Evolutionary conservation across 176 grass and related monocot genomes (phyloP), one percentile per base, ranked within the genome.

Genomic region (Oryza officinalis): DNA sequence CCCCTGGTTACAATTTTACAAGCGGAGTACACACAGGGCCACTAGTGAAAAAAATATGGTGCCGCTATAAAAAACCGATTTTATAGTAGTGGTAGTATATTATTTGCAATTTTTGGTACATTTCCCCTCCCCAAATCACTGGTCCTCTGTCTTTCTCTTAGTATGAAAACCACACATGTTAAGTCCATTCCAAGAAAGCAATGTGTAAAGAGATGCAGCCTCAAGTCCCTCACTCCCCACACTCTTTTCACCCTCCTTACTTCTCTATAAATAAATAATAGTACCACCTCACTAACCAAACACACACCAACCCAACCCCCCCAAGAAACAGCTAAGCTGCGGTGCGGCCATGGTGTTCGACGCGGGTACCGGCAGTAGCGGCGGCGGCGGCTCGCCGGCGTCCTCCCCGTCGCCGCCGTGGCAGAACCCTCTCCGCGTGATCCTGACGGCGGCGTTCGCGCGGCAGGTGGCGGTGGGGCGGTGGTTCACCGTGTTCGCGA

Each of bases 401-500:
- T 1, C 38, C 49, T 1, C 12, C 11, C 11, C 45, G 13, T 13
- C 45, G 45, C 11, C 30, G 54, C 27, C 43, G 77, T 0, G 32
- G 9, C 3, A 26, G 40, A 61, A 69, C 63, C 49, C 77, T 0
- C 77, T 85, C 1, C 6, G 65, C 43, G 79, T 90, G 30, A 75
- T 92, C 78, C 82, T 80, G 50, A 79, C 87, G n/a, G 9, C 70
- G 2, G 3, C 43, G 5, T 94, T 94, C 79, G 92, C 82, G 1
- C 74, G 78, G 13, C 95, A 95, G 75, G 89, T 98, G 14, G 43
- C 79, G 0, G 35, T 78, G 9, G 90, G 95, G 4, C 91, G 92
- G 18, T 98, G 95, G 95, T 98, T 98, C 84, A 95, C 90, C 54
- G 88, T 93, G 67, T 95, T 91, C 84, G 95, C 92, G 18, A 93